phyloP scores from a whole-genome alignment of 148 eudicot species.

The Chenopodium suecicum region DNA sequence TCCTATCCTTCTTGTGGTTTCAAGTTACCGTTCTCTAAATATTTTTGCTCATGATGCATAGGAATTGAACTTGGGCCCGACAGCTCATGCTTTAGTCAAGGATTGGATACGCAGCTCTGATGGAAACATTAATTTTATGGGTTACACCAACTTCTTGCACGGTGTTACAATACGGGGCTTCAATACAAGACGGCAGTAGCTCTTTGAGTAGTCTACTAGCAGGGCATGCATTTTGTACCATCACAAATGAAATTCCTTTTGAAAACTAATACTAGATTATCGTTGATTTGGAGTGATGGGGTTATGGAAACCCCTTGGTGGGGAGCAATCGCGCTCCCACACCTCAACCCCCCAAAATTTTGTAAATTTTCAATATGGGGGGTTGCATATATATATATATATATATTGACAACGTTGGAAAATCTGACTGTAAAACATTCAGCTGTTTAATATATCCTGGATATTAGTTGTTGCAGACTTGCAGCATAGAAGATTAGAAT shows the following conservation, averaged over 20 bases:
- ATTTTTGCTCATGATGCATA: slow-evolving; percentile 25
- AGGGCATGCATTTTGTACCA: background rate
- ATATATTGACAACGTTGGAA: background rate
- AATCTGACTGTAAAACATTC: slow-evolving; percentile 20
- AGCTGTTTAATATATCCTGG: slow-evolving; percentile 19
- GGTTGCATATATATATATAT: slow-evolving; percentile 2
- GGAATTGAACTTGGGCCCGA: slow-evolving; percentile 73
- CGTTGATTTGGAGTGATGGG: background rate
- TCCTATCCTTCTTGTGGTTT: background rate
- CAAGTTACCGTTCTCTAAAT: background rate
- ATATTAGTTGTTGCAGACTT: slow-evolving; percentile 13
- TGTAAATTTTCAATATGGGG: slow-evolving; percentile 24
- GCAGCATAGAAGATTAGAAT: background rate
- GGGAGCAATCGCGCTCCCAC: background rate
- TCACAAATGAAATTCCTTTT: background rate
- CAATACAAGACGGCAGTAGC: slow-evolving; percentile 60
- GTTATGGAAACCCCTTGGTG: background rate
- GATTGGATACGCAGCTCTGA: slow-evolving; percentile 92
- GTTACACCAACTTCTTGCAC: slow-evolving; percentile 84
- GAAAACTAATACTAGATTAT: slow-evolving; percentile 18
- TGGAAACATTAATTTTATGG: slow-evolving; percentile 74
- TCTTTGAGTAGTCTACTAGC: background rate
- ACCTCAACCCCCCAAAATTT: background rate
- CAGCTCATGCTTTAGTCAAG: slow-evolving; percentile 65
- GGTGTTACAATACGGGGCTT: slow-evolving; percentile 75